Evolutionary conservation across 306 rosid species (phyloP), one percentile per base, ranked within the genome.

Genomic region (Hippophae rhamnoides): DNA sequence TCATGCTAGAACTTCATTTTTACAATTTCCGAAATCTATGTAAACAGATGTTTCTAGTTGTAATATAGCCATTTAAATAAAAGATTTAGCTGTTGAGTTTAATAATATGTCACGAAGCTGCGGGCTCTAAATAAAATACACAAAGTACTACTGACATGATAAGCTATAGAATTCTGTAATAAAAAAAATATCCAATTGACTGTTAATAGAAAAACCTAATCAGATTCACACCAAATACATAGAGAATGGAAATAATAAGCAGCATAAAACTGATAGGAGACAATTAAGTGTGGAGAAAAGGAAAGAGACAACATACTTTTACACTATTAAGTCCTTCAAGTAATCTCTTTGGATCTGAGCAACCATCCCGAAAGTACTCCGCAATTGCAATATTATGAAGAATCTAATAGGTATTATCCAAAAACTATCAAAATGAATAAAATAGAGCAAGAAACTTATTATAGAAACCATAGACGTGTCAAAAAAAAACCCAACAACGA

Each of bases 311-410:
- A 47, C 56, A 64, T 75, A 89, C 99, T 97, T 89, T 93, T 58
- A 86, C 82, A 45, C 74, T 76, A 69, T 86, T 82, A 46, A 93
- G 81, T 14, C 78, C 84, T 70, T 84, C 90, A 64, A 93, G 95
- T 78, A 93, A 75, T 73, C 74, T 84, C 69, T 71, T 84, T 27
- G 97, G 94, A 81, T 83, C 90, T 57, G 90, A 86, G 67, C 90
- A 93, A 60, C 94, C 94, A 76, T 80, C 94, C 59, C 83, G 84
- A 54, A 77, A 82, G 78, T 75, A 89, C 61, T 93, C 94, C 2
- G 94, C 85, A 62, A 93, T 77, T 52, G 90, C 95, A 11, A 82
- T 80, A 75, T 93, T 93, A 77, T 93, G 99, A 70, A 79, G 79
- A 67, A 89, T 85, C 99, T 93, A 85, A 75, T 47, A 75, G 61